Base-by-base conservation (phyloP, 495 filamentous ascomycete genomes). In the Platismatia glauca region DNA sequence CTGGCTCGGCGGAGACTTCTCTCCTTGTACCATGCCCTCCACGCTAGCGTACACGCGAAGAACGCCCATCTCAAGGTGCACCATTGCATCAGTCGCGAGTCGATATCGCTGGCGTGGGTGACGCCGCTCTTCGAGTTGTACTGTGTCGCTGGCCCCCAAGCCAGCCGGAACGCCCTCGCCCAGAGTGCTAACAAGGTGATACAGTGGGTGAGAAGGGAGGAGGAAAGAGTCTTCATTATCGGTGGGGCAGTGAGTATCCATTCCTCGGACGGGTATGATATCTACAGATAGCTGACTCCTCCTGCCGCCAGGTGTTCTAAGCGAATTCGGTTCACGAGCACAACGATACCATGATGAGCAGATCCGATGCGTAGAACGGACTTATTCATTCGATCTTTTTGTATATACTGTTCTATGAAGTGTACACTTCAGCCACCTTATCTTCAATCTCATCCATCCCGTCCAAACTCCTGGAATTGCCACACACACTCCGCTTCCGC, bases 211-310 rank as follows among this genome's bases (percentile, higher is more conserved):
- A 85, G 88, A 64, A 79, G 85, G 60, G 93, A 97, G 71, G 94
- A 97, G 74, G 90, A 97, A 69, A 79, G 94, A 63, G 70, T 97
- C 11, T 99, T 97, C 71, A 95, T 98, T 56, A 91, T 96, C 70
- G 92, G 92, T 4, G 92, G 92, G 8, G 92, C 91, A 20, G 91
- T 94, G 71, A 68, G 80, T 65, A 22, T 24, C 33, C 52, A n/a
- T 20, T 53, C 50, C 3, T 53, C 44, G 27, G 52, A 55, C 22
- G 12, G n/a, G 4, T 20, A 7, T 12, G 2, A 18, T 7, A 22
- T 37, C 27, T 31, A 18, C 9, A 12, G 35, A 12, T 18, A 44
- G 15, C 24, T 55, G 38, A 44, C 33, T 22, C 20, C 38, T 35
- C 24, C 29, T 33, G 29, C 24, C 48, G 29, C 20, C 35, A 66